A percentile compares a stretch with the other conserved stretches of the same genome.
phyloP scores from a whole-genome alignment of 2,329 filamentous ascomycete species.

The Ceratocystis smalleyi region DNA sequence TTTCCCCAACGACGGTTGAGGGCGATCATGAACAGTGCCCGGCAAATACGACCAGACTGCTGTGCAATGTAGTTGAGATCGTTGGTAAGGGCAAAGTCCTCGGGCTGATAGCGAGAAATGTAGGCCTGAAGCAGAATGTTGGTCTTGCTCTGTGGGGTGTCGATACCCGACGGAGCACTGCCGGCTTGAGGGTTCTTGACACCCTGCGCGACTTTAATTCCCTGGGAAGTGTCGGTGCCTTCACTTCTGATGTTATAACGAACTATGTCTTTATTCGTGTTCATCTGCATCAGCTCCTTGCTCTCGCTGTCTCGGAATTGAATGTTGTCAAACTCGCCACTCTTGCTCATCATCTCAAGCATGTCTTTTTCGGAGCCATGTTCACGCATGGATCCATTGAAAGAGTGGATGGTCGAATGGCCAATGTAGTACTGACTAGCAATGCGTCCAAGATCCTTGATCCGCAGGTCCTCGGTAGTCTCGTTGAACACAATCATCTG shows the following conservation, averaged over 20 bases:
- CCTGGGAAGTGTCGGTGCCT: too few species aligned
- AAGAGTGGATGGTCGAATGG: slow-evolving; percentile 85
- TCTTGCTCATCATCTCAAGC: slow-evolving; percentile 92
- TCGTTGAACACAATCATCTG: slow-evolving; percentile 99
- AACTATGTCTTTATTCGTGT: slow-evolving; percentile 36
- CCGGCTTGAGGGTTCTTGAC: too few species aligned
- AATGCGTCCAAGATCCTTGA: slow-evolving; percentile 91
- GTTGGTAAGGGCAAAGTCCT: slow-evolving; percentile 86
- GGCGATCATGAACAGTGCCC: slow-evolving; percentile 93
- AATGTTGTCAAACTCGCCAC: slow-evolving; percentile 94
- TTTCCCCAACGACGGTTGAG: slow-evolving; percentile 91
- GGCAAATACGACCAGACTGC: slow-evolving; percentile 84
- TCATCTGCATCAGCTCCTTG: slow-evolving; percentile 65
- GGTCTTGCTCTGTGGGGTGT: slow-evolving; percentile 72
- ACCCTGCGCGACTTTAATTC: too few species aligned
- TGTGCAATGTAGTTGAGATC: slow-evolving; percentile 92
- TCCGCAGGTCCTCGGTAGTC: slow-evolving; percentile 70
- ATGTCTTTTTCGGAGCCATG: slow-evolving; percentile 80
- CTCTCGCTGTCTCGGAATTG: slow-evolving; percentile 82
- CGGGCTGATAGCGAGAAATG: slow-evolving; percentile 72
- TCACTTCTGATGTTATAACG: slow-evolving; percentile 25
- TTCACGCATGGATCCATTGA: slow-evolving; percentile 87
- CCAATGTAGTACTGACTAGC: slow-evolving; percentile 95
- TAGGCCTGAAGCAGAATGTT: slow-evolving; percentile 91
- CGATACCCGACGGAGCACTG: slow-evolving; percentile 29